Percentiles rank a stretch among this genome's conserved stretches.
These are phyloP conservation scores for Neofusicoccum sp. DNA, from an alignment of 2,329 filamentous ascomycete genomes.

Conservation along the genomic window DNA sequence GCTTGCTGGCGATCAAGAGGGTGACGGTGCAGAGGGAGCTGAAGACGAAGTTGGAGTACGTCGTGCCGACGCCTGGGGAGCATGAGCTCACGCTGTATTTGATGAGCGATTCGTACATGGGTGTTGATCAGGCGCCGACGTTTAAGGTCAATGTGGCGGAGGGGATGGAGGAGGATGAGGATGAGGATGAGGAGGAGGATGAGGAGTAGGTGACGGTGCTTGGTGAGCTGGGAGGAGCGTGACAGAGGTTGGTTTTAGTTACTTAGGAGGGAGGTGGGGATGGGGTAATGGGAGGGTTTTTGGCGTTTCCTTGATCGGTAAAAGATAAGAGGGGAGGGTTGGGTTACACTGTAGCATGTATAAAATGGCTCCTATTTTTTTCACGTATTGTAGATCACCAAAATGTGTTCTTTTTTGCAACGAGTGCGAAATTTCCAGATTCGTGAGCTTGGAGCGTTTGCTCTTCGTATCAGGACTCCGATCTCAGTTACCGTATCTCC, in stretches of 20 bases:
- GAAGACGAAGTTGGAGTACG: constrained; percentile 82
- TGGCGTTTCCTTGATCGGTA: too few species aligned
- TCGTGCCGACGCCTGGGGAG: constrained; percentile 79
- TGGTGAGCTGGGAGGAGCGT: too few species aligned
- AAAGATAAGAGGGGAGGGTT: too few species aligned
- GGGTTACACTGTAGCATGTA: not conserved
- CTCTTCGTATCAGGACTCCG: too few species aligned
- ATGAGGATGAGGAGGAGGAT: constrained; percentile 72
- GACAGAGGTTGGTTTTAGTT: not conserved
- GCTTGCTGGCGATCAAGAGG: constrained; percentile 88
- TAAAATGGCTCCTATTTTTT: not conserved
- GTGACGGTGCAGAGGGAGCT: constrained; percentile 82
- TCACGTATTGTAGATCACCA: too few species aligned
- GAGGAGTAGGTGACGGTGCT: constrained; percentile 14
- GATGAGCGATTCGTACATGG: constrained; percentile 97
- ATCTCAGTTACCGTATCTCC: too few species aligned
- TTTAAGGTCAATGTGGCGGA: constrained; percentile 87
- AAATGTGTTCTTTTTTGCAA: too few species aligned
- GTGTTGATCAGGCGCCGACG: constrained; percentile 91
- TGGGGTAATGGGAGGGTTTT: too few species aligned
- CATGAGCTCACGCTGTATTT: constrained; percentile 89
- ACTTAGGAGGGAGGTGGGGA: too few species aligned
- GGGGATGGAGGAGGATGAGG: constrained; percentile 92
- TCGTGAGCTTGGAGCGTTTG: too few species aligned
- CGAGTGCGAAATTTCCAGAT: too few species aligned